These are phyloP conservation scores for Podochytrium sp. DNA, from an alignment of 192 early-diverging fungal species.

Conservation along the genomic window DNA sequence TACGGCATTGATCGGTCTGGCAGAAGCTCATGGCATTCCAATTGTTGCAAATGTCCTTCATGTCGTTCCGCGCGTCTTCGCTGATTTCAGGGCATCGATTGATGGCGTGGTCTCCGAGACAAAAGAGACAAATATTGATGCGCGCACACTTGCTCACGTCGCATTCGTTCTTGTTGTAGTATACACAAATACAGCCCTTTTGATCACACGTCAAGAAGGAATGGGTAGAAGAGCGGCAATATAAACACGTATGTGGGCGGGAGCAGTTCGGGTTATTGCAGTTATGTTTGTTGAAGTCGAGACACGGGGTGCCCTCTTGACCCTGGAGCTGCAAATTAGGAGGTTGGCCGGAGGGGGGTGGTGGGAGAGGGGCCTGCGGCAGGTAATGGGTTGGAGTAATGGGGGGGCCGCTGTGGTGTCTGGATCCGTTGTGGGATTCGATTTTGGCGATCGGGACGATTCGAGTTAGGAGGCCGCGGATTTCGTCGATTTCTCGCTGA, in stretches of 20 bases:
- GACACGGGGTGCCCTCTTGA: too few relatives aligned
- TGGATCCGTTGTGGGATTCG: neutral
- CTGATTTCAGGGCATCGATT: conserved; percentile 25
- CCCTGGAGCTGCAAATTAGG: too few relatives aligned
- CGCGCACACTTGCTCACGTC: conserved; percentile 22
- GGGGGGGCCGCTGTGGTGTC: neutral
- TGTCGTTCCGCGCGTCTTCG: conserved; percentile 19
- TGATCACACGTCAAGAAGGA: conserved; percentile 20
- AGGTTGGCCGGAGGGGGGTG: too few relatives aligned
- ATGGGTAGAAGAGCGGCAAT: conserved; percentile 9
- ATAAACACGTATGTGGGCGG: conserved; percentile 10
- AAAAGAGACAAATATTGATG: conserved; percentile 31
- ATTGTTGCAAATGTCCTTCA: conserved; percentile 31
- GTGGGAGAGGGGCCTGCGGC: neutral
- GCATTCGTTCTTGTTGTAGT: conserved; percentile 33
- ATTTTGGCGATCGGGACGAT: neutral
- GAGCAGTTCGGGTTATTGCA: neutral
- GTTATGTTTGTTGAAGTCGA: neutral
- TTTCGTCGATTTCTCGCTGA: conserved; percentile 26
- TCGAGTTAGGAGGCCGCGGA: conserved; percentile 3
- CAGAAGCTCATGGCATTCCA: conserved; percentile 33
- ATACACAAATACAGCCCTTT: conserved; percentile 30
- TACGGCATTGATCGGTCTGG: conserved; percentile 30
- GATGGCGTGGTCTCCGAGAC: conserved; percentile 23
- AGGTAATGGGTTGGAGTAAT: too few relatives aligned